These are phyloP conservation scores for Tylopilus sp. DNA, from an alignment of 768 basidiomycete species.

Conservation along the genomic window DNA sequence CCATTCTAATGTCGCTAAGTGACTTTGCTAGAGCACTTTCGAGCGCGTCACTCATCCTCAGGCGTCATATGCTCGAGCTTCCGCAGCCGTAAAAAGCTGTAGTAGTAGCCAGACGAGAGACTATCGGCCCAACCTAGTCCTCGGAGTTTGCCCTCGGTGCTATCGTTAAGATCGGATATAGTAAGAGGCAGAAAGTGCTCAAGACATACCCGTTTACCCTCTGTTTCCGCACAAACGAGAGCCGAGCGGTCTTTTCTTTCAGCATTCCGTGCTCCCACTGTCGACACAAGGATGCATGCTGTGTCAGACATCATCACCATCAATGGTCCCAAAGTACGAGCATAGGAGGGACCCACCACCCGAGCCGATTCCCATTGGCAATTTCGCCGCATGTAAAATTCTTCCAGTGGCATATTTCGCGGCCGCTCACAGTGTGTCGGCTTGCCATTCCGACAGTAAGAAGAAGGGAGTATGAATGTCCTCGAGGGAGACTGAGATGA, in stretches of 20 bases:
- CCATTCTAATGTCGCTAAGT: conserved; percentile 8
- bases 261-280: neutral
- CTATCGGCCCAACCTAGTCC: neutral
- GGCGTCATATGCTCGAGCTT: conserved; percentile 4
- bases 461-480: too few species aligned
- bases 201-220: conserved; percentile 3
- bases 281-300: neutral
- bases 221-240: neutral
- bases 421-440: neutral
- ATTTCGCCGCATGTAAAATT: neutral
- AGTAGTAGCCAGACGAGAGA: too few species aligned
- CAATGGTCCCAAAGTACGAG: too few species aligned
- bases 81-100: neutral
- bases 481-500: too few species aligned
- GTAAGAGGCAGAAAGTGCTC: neutral
- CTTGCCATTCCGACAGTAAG: neutral
- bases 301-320: too few species aligned
- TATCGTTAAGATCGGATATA: neutral
- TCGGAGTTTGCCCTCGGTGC: neutral
- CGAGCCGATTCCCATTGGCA: neutral
- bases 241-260: neutral
- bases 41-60: conserved; percentile 3
- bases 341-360: neutral
- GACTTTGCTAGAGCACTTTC: neutral
- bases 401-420: neutral